These are phyloP conservation scores for Agaricus blazei DNA, from an alignment of 768 basidiomycete species.

Conservation along the genomic window DNA sequence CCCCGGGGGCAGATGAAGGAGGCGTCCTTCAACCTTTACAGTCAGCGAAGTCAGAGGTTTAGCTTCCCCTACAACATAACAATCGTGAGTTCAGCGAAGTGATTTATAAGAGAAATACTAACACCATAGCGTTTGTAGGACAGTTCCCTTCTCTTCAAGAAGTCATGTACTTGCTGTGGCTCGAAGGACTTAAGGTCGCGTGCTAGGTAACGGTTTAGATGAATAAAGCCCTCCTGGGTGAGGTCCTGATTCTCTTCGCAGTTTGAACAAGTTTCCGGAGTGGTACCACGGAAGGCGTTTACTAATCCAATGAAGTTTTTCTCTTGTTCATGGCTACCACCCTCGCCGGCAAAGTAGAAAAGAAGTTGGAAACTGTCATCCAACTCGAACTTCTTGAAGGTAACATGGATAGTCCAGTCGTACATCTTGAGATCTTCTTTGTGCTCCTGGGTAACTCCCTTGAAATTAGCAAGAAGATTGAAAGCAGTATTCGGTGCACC, in stretches of 20 bases:
- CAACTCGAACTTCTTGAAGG: conserved; percentile 36
- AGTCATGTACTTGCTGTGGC: conserved; percentile 34
- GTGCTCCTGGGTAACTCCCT: conserved; percentile 3
- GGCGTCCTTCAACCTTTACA: not conserved
- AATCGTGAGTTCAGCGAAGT: not conserved
- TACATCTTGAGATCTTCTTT: conserved; percentile 10
- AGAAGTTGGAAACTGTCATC: conserved; percentile 34
- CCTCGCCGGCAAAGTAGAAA: conserved; percentile 36
- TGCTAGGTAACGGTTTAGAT: conserved; percentile 31
- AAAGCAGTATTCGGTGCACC: not conserved
- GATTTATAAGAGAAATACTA: not conserved
- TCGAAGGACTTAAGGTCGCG: conserved; percentile 27
- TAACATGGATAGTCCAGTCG: conserved; percentile 41
- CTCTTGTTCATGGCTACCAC: conserved; percentile 22
- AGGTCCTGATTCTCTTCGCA: conserved; percentile 27
- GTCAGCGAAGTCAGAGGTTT: not conserved
- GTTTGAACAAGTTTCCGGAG: conserved; percentile 32
- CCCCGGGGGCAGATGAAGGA: not conserved
- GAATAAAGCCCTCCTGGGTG: conserved; percentile 39
- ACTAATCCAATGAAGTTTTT: conserved; percentile 34
- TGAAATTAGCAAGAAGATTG: not conserved
- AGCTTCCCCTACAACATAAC: not conserved
- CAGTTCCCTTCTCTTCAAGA: conserved; percentile 20
- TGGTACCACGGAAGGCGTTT: conserved; percentile 31
- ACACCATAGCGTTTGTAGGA: not conserved